Evolutionary conservation across 768 basidiomycete genomes (phyloP).

Genomic region (Tricholoma bakamatsutake): DNA sequence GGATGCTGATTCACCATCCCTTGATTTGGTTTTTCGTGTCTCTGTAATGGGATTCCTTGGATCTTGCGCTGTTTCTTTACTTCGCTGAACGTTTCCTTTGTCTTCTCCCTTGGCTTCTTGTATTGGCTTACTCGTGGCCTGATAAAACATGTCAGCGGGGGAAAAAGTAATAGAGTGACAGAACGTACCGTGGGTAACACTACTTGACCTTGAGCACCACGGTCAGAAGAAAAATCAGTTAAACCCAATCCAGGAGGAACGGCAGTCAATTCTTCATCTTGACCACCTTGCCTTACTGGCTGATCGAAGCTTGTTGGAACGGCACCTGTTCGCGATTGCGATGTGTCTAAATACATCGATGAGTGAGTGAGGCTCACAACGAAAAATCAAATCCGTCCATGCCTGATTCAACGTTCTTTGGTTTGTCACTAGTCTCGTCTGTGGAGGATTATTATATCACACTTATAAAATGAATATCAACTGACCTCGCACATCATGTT

Average conservation of each 20-base stretch:
- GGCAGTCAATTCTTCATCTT: neutral
- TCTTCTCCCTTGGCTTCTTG: neutral
- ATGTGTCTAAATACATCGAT: neutral
- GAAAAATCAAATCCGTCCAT: neutral
- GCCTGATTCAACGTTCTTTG: neutral
- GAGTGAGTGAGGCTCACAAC: neutral
- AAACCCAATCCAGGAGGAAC: neutral
- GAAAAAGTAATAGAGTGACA: neutral
- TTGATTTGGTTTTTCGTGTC: neutral
- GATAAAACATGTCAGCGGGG: neutral
- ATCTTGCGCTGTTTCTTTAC: neutral
- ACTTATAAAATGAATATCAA: neutral
- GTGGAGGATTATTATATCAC: too few species aligned
- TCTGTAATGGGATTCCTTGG: neutral
- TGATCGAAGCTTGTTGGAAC: neutral
- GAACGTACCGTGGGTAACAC: neutral
- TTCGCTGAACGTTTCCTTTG: neutral
- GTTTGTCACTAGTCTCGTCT: neutral
- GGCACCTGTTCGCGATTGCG: neutral
- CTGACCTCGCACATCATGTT: conserved; percentile 5
- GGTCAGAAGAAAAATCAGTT: neutral
- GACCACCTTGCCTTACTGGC: neutral
- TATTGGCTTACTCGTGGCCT: neutral
- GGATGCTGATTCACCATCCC: neutral
- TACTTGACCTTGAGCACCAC: neutral